These are phyloP conservation scores for Pharus latifolius DNA, from an alignment of 176 grass and related monocot genomes.

Conservation along the genomic window DNA sequence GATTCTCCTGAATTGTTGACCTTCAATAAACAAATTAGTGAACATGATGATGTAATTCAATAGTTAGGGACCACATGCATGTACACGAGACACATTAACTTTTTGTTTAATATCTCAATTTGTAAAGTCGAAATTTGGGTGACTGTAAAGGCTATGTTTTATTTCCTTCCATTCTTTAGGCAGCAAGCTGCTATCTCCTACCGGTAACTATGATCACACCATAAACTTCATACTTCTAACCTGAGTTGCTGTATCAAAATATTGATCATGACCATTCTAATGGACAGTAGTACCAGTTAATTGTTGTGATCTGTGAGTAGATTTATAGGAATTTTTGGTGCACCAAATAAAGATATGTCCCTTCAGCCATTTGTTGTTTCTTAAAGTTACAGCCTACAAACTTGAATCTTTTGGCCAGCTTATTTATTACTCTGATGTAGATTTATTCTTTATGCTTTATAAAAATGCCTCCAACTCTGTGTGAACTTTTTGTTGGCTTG, in stretches of 20 bases:
- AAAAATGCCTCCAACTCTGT: neutral
- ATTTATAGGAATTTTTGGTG: neutral
- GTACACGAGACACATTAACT: neutral
- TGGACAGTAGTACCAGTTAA: conserved; percentile 1
- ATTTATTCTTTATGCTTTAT: conserved; percentile 5
- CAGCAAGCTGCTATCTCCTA: neutral
- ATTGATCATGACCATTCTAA: neutral
- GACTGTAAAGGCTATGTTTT: neutral
- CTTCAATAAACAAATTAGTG: neutral
- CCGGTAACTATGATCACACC: neutral
- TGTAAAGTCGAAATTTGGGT: conserved; percentile 6
- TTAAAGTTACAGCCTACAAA: conserved; percentile 29
- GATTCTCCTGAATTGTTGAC: neutral
- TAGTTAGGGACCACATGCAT: conserved; percentile 8
- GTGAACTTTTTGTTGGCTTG: conserved; percentile 6
- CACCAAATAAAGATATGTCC: conserved; percentile 15
- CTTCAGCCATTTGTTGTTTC: conserved; percentile 23
- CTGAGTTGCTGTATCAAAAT: neutral
- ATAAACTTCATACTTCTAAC: neutral
- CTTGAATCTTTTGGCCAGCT: neutral
- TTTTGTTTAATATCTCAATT: neutral
- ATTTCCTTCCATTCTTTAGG: conserved; percentile 13
- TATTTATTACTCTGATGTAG: conserved; percentile 18
- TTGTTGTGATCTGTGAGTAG: neutral
- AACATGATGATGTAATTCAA: neutral